phyloP scores from a whole-genome alignment of 768 basidiomycete genomes.

The Boletus rufocinnamomeus region DNA sequence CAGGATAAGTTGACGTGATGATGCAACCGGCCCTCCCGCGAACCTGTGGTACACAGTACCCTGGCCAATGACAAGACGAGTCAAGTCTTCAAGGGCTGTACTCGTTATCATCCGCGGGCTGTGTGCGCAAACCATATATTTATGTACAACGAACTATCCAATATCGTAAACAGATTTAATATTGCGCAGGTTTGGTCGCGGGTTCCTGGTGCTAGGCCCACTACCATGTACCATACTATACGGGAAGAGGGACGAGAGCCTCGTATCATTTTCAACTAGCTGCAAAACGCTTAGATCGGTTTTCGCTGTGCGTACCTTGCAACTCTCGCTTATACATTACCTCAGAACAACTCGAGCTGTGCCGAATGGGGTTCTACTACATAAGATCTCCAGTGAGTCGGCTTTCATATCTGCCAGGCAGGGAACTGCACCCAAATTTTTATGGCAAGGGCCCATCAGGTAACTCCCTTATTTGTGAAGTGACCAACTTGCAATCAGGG shows the following conservation, averaged over 20 bases:
- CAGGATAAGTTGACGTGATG: no score
- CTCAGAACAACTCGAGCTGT: background rate
- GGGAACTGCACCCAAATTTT: no score
- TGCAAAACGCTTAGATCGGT: background rate
- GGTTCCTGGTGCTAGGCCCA: background rate
- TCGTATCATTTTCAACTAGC: background rate
- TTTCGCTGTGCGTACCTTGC: background rate
- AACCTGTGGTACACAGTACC: slow-evolving; percentile 11
- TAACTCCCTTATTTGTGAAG: no score
- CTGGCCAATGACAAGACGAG: background rate
- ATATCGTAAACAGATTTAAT: background rate
- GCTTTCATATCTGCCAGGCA: background rate
- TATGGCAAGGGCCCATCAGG: no score
- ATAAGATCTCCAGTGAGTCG: background rate
- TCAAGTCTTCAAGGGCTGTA: background rate
- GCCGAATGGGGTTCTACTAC: background rate
- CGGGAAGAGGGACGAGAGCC: background rate
- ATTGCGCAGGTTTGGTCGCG: background rate
- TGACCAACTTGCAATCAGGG: no score
- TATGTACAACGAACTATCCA: background rate
- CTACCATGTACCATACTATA: no score
- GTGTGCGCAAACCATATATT: slow-evolving; percentile 1
- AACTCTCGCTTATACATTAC: background rate
- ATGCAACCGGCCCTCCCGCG: no score
- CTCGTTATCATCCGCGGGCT: background rate